Conservation (phyloP, 108 stramenopile species). For the Fistulifera pelliculosa region DNA sequence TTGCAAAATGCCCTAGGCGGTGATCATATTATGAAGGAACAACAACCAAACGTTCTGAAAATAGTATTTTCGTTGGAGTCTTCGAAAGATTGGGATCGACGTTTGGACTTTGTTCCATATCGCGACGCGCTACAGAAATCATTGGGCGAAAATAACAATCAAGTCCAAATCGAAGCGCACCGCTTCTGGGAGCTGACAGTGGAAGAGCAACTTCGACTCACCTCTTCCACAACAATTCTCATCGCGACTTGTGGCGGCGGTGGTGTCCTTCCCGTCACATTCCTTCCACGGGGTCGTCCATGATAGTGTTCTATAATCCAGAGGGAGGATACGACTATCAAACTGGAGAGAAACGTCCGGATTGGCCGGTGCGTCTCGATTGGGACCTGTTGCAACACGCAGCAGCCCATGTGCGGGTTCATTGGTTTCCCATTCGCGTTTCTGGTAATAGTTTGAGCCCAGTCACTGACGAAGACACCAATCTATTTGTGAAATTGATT, state of each 20-base stretch:
- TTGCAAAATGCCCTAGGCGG: conserved; percentile 12
- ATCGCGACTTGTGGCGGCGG: conserved; percentile 39
- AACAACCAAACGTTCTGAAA: neutral
- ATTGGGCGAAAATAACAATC: no score
- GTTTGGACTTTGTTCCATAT: conserved; percentile 13
- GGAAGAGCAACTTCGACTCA: conserved; percentile 16
- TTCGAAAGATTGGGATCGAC: conserved; percentile 6
- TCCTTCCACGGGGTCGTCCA: conserved; percentile 39
- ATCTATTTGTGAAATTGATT: conserved; percentile 26
- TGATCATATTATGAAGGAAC: no score
- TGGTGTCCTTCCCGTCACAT: conserved; percentile 44
- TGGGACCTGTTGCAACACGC: conserved; percentile 47
- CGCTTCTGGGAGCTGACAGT: conserved; percentile 9
- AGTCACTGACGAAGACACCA: conserved; percentile 9
- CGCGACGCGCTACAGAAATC: conserved; percentile 10
- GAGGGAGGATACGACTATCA: conserved; percentile 19
- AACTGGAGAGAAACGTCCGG: conserved; percentile 5
- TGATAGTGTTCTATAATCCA: conserved; percentile 29
- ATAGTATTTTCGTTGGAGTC: conserved; percentile 14
- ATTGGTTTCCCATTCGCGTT: conserved; percentile 36
- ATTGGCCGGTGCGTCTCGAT: conserved; percentile 38
- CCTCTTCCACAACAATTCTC: conserved; percentile 15
- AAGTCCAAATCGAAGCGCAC: neutral
- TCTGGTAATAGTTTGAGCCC: conserved; percentile 1
- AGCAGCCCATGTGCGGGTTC: conserved; percentile 30